Conservation (phyloP, 1,284 basidiomycete genomes). For the Chalciporus sp. region DNA sequence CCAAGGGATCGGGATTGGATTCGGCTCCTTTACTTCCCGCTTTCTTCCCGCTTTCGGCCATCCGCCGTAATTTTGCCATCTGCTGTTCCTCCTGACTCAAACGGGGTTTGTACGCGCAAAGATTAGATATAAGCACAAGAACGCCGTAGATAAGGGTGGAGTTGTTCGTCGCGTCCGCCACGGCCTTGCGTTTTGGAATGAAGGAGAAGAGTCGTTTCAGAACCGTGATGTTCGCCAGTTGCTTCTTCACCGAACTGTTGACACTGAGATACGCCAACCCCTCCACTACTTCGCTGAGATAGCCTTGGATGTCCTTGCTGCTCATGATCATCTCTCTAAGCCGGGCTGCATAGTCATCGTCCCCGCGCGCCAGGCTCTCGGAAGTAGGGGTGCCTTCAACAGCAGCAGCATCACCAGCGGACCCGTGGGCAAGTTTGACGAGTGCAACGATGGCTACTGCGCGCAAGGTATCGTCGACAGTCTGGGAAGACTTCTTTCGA, state of each 20-base stretch:
- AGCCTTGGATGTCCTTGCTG: conserved; percentile 39
- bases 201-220: conserved; percentile 64
- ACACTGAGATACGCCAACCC: conserved; percentile 81
- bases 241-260: conserved; percentile 66
- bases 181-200: conserved; percentile 51
- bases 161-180: conserved; percentile 32
- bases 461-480: conserved; percentile 48
- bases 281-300: conserved; percentile 71
- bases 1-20: conserved; percentile 40
- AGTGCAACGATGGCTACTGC: conserved; percentile 74
- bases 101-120: conserved; percentile 69
- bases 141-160: conserved; percentile 75
- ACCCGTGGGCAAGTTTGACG: conserved; percentile 73
- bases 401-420: conserved; percentile 48
- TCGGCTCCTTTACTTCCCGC: conserved; percentile 20
- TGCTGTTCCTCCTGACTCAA: conserved; percentile 81
- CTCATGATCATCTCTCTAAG: conserved; percentile 61
- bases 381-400: conserved; percentile 27
- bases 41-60: conserved; percentile 59
- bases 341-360: conserved; percentile 52
- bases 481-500: conserved; percentile 52
- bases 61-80: conserved; percentile 71
- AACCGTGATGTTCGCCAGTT: conserved; percentile 61
- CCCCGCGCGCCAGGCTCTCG: conserved; percentile 37
- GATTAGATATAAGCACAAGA: conserved; percentile 72